Percentiles rank a stretch among this genome's conserved stretches.
Evolutionary conservation across 768 basidiomycete genomes (phyloP).

Genomic region (Tricholoma furcatifolium): DNA sequence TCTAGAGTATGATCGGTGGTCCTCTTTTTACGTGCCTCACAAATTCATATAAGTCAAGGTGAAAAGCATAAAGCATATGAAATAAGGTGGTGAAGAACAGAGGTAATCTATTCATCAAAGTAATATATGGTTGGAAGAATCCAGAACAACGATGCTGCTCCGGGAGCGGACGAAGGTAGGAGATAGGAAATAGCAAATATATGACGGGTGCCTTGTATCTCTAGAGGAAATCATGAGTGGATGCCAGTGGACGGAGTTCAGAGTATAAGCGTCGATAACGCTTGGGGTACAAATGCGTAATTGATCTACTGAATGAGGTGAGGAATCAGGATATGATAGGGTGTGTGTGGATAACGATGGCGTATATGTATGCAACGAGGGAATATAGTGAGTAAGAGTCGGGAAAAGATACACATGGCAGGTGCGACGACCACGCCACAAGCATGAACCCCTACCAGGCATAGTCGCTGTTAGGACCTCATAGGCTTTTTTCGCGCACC

Average conservation of each 20-base stretch:
- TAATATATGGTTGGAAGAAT: neutral
- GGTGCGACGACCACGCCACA: neutral
- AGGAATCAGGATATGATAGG: neutral
- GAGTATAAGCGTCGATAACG: neutral
- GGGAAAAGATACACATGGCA: constrained; percentile 5
- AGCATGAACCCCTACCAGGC: neutral
- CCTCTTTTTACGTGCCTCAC: neutral
- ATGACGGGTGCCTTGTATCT: constrained; percentile 1
- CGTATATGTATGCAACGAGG: neutral
- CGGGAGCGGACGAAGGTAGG: no score
- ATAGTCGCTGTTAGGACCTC: no score
- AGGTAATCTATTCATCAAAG: neutral
- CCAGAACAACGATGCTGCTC: no score
- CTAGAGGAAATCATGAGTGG: neutral
- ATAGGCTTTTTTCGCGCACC: neutral
- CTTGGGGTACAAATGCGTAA: constrained; percentile 3
- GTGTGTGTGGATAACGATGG: neutral
- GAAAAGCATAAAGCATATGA: neutral
- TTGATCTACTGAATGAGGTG: neutral
- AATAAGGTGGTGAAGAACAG: neutral
- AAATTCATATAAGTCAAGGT: neutral
- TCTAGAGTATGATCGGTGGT: neutral
- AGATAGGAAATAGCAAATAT: neutral
- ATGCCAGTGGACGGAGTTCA: neutral
- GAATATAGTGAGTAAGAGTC: neutral